Conservation (phyloP, 371 early-diverging fungal species). For the Mucor plumbeus region DNA sequence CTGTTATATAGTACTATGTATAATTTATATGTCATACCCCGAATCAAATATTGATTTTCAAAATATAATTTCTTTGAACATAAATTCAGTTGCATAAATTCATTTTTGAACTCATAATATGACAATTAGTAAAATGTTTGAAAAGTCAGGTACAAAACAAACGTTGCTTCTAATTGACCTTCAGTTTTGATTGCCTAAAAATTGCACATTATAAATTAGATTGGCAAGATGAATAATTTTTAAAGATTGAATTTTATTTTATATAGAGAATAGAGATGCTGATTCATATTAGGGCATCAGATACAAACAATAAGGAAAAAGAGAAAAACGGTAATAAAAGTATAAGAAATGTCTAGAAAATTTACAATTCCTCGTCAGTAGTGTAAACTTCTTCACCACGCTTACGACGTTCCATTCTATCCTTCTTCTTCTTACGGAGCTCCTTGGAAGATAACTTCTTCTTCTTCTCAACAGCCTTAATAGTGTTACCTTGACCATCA, state of each 20-base stretch:
- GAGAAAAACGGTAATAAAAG: neutral
- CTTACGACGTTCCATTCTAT: slow-evolving; percentile 59
- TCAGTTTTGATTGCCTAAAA: too few species aligned
- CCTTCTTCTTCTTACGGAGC: slow-evolving; percentile 62
- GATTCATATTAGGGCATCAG: neutral
- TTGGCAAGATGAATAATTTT: neutral
- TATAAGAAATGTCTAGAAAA: neutral
- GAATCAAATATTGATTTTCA: too few species aligned
- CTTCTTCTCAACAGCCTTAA: slow-evolving; percentile 54
- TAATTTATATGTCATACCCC: too few species aligned
- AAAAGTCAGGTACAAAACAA: too few species aligned
- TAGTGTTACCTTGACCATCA: slow-evolving; percentile 37
- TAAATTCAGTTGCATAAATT: too few species aligned
- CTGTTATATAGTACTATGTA: too few species aligned
- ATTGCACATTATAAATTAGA: neutral
- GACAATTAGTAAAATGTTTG: too few species aligned
- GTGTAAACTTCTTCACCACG: slow-evolving; percentile 59
- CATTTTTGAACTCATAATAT: too few species aligned
- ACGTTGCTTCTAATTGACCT: too few species aligned
- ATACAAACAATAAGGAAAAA: neutral
- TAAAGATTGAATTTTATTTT: neutral
- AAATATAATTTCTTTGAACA: too few species aligned
- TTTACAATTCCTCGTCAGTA: slow-evolving; percentile 53
- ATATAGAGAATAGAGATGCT: neutral
- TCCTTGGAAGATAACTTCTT: slow-evolving; percentile 53